These are phyloP conservation scores for Calycina herbarum DNA, from an alignment of 2,329 filamentous ascomycete genomes.

Conservation along the genomic window DNA sequence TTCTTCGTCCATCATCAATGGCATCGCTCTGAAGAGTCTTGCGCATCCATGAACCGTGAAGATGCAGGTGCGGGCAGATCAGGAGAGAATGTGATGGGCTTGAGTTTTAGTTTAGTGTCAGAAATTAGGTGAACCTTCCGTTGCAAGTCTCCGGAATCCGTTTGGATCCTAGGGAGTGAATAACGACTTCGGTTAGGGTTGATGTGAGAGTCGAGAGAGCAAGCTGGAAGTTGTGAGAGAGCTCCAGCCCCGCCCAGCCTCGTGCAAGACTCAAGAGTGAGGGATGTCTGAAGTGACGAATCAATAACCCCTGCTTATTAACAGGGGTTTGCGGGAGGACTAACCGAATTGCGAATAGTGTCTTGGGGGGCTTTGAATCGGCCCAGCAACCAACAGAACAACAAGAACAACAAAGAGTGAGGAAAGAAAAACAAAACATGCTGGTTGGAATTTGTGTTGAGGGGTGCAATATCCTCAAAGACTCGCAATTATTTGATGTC, in stretches of 20 bases:
- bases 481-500: neutral
- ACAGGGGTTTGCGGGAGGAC: slow-evolving; percentile 1
- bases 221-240: too few relatives aligned
- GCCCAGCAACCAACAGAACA: slow-evolving; percentile 2
- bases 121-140: too few relatives aligned
- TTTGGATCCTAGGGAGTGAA: too few relatives aligned
- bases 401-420: slow-evolving; percentile 4
- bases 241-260: too few relatives aligned
- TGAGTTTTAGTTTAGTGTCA: too few relatives aligned
- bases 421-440: neutral
- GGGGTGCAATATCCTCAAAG: neutral
- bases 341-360: slow-evolving; percentile 2
- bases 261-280: too few relatives aligned
- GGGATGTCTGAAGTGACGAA: neutral
- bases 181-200: too few relatives aligned
- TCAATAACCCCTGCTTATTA: neutral
- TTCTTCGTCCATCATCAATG: slow-evolving; percentile 55
- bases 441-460: neutral
- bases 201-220: too few relatives aligned
- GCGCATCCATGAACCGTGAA: neutral
- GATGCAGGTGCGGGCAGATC: neutral
- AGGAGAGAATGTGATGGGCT: neutral
- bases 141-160: too few relatives aligned
- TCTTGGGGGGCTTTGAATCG: neutral
- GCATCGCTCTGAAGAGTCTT: slow-evolving; percentile 39